These are phyloP conservation scores for Beta macrorhiza DNA, from an alignment of 179 eudicot genomes.

Conservation along the genomic window DNA sequence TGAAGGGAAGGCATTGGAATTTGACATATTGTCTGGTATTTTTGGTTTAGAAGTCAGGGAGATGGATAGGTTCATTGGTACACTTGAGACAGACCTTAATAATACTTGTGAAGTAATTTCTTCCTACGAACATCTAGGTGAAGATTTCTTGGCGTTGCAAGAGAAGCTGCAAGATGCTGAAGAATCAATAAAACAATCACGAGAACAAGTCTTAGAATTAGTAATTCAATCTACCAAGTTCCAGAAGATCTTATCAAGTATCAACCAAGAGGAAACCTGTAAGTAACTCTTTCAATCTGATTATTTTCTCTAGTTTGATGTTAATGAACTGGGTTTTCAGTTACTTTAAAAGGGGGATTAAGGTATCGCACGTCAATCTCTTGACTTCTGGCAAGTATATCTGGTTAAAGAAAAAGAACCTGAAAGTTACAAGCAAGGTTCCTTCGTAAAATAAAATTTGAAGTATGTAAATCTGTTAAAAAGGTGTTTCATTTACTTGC, in stretches of 20 bases:
- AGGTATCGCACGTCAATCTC: background rate
- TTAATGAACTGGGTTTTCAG: background rate
- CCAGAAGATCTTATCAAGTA: constrained; percentile 46
- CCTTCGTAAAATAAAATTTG: background rate
- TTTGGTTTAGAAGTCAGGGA: constrained; percentile 71
- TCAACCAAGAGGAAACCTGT: constrained; percentile 49
- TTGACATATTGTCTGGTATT: constrained; percentile 63
- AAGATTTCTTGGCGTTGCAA: constrained; percentile 38
- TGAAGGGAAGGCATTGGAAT: constrained; percentile 59
- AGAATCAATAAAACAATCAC: constrained; percentile 62
- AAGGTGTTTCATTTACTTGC: background rate
- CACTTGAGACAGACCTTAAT: constrained; percentile 46
- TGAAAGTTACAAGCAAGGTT: background rate
- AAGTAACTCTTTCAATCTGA: constrained; percentile 24
- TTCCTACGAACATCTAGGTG: constrained; percentile 44
- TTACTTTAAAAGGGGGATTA: background rate
- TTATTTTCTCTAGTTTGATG: background rate
- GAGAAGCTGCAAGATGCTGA: constrained; percentile 61
- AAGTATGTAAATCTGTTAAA: no score
- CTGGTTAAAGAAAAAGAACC: background rate
- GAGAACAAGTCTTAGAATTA: constrained; percentile 67
- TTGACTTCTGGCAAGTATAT: background rate
- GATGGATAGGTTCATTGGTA: constrained; percentile 42
- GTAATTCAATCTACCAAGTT: constrained; percentile 61
- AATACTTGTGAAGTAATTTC: constrained; percentile 42